Evolutionary conservation across 75 land plant species (phyloP).

Genomic region (Pinus tabuliformis): DNA sequence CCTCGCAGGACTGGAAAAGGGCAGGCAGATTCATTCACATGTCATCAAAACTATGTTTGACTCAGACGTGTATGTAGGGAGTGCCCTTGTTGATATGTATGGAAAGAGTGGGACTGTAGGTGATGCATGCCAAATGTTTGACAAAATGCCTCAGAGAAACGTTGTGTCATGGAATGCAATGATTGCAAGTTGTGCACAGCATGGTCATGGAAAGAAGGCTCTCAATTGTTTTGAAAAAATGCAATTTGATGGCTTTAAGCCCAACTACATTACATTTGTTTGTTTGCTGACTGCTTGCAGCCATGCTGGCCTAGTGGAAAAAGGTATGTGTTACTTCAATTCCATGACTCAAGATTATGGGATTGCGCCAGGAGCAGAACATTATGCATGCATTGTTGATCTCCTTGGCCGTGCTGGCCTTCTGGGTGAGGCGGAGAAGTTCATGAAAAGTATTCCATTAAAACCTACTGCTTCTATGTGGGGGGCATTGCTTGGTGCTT

Average conservation of each 20-base stretch:
- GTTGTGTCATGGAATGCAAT: constrained; percentile 54
- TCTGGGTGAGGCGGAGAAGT: constrained; percentile 15
- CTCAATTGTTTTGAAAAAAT: not conserved
- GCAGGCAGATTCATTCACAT: constrained; percentile 12
- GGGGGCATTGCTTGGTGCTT: constrained; percentile 24
- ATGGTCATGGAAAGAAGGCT: constrained; percentile 1
- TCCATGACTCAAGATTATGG: constrained; percentile 8
- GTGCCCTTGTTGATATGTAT: constrained; percentile 16
- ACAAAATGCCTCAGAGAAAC: constrained; percentile 46
- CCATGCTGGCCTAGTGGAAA: constrained; percentile 17
- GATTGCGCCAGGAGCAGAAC: constrained; percentile 3
- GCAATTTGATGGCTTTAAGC: not conserved
- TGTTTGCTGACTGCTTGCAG: constrained; percentile 13
- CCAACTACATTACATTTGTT: constrained; percentile 9
- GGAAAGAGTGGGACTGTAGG: constrained; percentile 25
- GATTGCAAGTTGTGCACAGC: not conserved
- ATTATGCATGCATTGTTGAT: constrained; percentile 17
- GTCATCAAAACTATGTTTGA: constrained; percentile 4
- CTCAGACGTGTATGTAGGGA: constrained; percentile 8
- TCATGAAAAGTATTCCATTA: constrained; percentile 16
- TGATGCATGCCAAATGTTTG: constrained; percentile 38
- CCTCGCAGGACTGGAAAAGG: constrained; percentile 3
- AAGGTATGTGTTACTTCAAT: constrained; percentile 9
- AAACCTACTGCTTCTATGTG: constrained; percentile 18
- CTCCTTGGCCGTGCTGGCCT: constrained; percentile 15